Evolutionary conservation across 164 flowering plant species (phyloP), one percentile per base, ranked within the genome.

Genomic region (Vitis labrusca): DNA sequence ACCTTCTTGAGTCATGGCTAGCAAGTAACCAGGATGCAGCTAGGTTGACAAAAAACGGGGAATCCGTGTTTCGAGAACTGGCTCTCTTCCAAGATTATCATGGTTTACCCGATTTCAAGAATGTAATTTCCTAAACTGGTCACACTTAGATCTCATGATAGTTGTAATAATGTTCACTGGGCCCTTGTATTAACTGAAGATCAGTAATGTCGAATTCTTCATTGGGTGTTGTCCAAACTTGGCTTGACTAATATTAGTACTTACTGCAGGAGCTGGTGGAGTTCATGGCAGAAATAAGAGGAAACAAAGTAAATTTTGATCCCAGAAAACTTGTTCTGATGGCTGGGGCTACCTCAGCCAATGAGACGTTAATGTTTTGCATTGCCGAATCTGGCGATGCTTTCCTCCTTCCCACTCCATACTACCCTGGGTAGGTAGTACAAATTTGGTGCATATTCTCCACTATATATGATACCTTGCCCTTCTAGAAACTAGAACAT

Each of bases 281-380:
- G 5, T 94, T 89, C 74, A 86, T 92, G 94, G 72, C 80, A 0
- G 78, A 85, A 68, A 79, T 88, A n/a, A 80, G 97, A 78, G 91
- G 83, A 16, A 71, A 85, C 80, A 89, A 80, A 76, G 91, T 85
- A 0, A 76, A 60, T 19, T 90, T 94, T 49, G 83, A 92, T 48
- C 85, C 92, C 0, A 72, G 77, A 67, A 85, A 90, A 8, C 79
- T 94, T 0, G 91, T 94, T 15, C 90, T 94, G 53, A 87, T 89
- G 1, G 97, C 93, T 17, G 98, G 98, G 49, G 81, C 98, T 65
- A 92, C 98, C 70, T 80, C 97, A 0, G 97, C 98, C 8, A 92
- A 87, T 50, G 98, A 94, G 73, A 87, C 83, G 30, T 86, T 94
- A 13, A 85, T 86, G 58, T 92, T 92, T 63, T 91, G 97, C 81